These are phyloP conservation scores for Batkoa obscura DNA, from an alignment of 371 early-diverging fungal species.

Conservation along the genomic window DNA sequence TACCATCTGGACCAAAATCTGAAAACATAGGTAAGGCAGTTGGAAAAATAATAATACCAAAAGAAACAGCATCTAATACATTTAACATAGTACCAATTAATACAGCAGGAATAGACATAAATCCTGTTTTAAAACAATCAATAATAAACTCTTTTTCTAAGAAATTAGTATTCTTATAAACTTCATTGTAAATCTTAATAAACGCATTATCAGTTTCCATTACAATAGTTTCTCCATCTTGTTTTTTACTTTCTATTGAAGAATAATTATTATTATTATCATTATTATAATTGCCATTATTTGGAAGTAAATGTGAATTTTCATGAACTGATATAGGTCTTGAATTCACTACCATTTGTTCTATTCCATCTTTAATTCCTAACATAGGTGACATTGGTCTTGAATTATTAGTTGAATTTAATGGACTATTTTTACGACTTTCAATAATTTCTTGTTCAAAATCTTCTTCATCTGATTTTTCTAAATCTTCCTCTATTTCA, in stretches of 20 bases:
- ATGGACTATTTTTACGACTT: neutral
- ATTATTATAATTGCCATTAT: too few relatives aligned
- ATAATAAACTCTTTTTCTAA: neutral
- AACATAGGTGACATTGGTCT: neutral
- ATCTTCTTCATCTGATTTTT: conserved; percentile 2
- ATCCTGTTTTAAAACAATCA: neutral
- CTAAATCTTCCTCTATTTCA: neutral
- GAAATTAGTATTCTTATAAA: neutral
- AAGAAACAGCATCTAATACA: conserved; percentile 78
- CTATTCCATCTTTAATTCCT: too few relatives aligned
- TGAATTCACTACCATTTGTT: neutral
- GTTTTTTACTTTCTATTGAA: neutral
- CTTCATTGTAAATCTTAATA: conserved; percentile 4
- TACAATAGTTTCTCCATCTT: neutral
- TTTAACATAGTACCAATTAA: conserved; percentile 74
- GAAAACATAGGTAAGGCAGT: conserved; percentile 49
- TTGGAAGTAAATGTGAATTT: neutral
- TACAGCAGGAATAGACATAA: conserved; percentile 65
- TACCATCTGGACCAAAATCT: conserved; percentile 70
- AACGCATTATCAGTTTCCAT: neutral
- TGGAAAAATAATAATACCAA: conserved; percentile 87
- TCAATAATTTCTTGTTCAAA: neutral
- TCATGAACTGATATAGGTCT: neutral
- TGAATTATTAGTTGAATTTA: neutral
- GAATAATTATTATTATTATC: neutral